A percentile compares a stretch with the other conserved stretches of the same genome.
Conservation (phyloP, 441 rosid species). For the Melastoma candidum region DNA sequence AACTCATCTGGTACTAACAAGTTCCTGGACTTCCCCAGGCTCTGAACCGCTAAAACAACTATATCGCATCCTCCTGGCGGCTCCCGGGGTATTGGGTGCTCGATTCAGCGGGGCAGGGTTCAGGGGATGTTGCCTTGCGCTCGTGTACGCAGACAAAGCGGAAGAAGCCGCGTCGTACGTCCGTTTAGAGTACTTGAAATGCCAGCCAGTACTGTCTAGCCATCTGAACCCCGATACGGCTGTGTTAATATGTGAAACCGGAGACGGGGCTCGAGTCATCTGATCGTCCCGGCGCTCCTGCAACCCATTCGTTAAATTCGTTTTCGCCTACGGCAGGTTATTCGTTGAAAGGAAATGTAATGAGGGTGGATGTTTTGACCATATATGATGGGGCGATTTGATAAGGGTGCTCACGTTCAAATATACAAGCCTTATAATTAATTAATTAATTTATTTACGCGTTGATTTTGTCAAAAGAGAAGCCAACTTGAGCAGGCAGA, state of each 20-base stretch:
- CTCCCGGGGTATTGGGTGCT: conserved; percentile 78
- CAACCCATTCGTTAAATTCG: conserved; percentile 2
- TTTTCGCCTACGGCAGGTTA: too few relatives aligned
- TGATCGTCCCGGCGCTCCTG: conserved; percentile 13
- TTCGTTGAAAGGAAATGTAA: too few relatives aligned
- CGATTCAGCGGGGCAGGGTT: conserved; percentile 96
- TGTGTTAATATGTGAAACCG: conserved; percentile 65
- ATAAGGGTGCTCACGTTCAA: too few relatives aligned
- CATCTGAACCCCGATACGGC: conserved; percentile 33
- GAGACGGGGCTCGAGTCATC: conserved; percentile 55
- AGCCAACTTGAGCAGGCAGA: too few relatives aligned
- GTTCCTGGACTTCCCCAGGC: conserved; percentile 34
- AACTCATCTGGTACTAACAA: background rate
- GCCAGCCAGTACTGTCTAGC: conserved; percentile 56
- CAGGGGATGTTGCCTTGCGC: conserved; percentile 84
- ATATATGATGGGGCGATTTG: too few relatives aligned
- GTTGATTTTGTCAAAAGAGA: too few relatives aligned
- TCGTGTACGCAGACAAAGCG: conserved; percentile 52
- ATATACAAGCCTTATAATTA: too few relatives aligned
- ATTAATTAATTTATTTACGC: too few relatives aligned
- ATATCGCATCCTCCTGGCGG: conserved; percentile 49
- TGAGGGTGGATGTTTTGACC: too few relatives aligned
- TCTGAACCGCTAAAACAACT: conserved; percentile 74
- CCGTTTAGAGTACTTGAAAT: conserved; percentile 43
- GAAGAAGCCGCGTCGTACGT: conserved; percentile 57